Evolutionary conservation across 2,329 filamentous ascomycete species (phyloP).

Genomic region (Pezicula carpinea): DNA sequence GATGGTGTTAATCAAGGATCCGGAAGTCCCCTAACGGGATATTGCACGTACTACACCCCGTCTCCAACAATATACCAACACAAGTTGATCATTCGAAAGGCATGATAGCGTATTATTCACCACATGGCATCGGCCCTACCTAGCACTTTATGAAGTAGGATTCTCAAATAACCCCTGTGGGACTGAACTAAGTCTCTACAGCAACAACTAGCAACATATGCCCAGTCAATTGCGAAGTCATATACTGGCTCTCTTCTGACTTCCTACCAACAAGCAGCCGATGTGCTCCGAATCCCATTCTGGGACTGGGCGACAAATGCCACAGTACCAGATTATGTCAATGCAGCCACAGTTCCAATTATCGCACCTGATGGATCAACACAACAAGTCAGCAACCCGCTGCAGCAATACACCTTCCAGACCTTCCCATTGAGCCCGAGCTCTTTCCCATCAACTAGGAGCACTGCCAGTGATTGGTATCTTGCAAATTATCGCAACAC

Average conservation of each 20-base stretch:
- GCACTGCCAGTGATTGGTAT: constrained; percentile 25
- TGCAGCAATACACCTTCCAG: constrained; percentile 48
- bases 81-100: background rate
- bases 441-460: constrained; percentile 33
- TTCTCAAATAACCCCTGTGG: constrained; percentile 14
- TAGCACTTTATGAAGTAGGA: constrained; percentile 47
- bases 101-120: constrained; percentile 23
- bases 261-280: constrained; percentile 38
- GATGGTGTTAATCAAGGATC: background rate
- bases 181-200: constrained; percentile 21
- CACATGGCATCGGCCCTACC: constrained; percentile 49
- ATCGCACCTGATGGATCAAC: constrained; percentile 18
- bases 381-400: constrained; percentile 41
- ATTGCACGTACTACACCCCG: background rate
- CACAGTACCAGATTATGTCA: constrained; percentile 34
- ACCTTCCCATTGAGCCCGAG: constrained; percentile 27
- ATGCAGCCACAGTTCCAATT: constrained; percentile 26
- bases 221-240: constrained; percentile 38
- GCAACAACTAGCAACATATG: constrained; percentile 47
- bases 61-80: no score
- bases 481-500: constrained; percentile 32
- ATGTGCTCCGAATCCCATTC: constrained; percentile 40
- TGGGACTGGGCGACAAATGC: constrained; percentile 44
- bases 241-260: constrained; percentile 10
- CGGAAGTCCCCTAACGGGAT: background rate